Base-by-base conservation (phyloP, 1,284 basidiomycete genomes). In the Pseudozyma pruni region DNA sequence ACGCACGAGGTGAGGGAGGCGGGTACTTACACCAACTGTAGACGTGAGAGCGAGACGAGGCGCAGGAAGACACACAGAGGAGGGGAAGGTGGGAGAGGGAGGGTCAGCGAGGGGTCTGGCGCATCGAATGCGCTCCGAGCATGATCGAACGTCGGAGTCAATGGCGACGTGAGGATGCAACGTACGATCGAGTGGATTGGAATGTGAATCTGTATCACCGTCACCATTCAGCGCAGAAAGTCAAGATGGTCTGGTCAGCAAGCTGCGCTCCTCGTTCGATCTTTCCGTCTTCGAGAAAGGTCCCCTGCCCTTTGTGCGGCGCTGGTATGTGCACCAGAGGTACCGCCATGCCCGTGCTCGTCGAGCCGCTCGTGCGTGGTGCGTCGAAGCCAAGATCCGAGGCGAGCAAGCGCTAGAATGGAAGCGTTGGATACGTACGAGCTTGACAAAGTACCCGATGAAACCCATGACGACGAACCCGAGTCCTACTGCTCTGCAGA, bases 371-470 rank as follows among this genome's bases (percentile, higher is more conserved):
- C n/a, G n/a, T n/a, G n/a, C n/a, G n/a, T n/a, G n/a, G n/a, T n/a
- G n/a, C n/a, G n/a, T n/a, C n/a, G n/a, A n/a, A n/a, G n/a, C n/a
- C n/a, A n/a, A n/a, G n/a, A n/a, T n/a, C n/a, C n/a, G n/a, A n/a
- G n/a, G n/a, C n/a, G n/a, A n/a, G n/a, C n/a, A n/a, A n/a, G n/a
- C n/a, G n/a, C n/a, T 6, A 29, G 27, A 29, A 29, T 29, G 7
- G 11, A 29, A 9, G 33, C 14, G 27, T 25, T n/a, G n/a, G n/a
- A 40, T 42, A 72, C 69, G 31, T 67, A 72, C 69, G 34, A 82
- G 75, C 75, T 82, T 82, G 54, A 82, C 80, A 59, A 82, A 78
- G 75, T 82, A 82, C 32, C 80, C 80, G 45, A 82, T 82, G 67
- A 82, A 80, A 34, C 80, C 80, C 80, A 82, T 82, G 32, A 82